Percentiles rank a stretch among this genome's conserved stretches.
Evolutionary conservation across 2,329 filamentous ascomycete species (phyloP).

Genomic region (Tolypocladium tundrense): DNA sequence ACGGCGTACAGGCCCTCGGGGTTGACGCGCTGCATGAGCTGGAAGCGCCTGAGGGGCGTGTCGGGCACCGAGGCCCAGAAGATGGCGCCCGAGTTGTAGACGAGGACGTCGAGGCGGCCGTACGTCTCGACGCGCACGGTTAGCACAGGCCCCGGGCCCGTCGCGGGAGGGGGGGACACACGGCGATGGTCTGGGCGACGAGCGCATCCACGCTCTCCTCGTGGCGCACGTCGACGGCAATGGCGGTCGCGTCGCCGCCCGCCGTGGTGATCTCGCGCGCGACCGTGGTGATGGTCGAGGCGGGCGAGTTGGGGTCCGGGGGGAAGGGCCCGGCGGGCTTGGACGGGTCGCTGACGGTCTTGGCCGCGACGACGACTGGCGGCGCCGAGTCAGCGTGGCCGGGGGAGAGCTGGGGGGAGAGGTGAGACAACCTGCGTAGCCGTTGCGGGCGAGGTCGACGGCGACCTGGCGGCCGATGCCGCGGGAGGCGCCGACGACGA

Average conservation of each 20-base stretch:
- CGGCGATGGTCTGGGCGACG: slow-evolving; percentile 43
- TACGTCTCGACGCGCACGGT: slow-evolving; percentile 31
- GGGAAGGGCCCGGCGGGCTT: slow-evolving; percentile 48
- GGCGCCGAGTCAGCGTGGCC: not conserved
- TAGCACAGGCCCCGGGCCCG: not conserved
- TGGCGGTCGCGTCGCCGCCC: slow-evolving; percentile 53
- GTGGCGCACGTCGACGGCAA: slow-evolving; percentile 61
- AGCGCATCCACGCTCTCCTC: slow-evolving; percentile 50
- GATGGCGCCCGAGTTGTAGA: slow-evolving; percentile 81
- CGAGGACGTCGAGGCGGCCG: slow-evolving; percentile 57
- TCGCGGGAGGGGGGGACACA: not conserved
- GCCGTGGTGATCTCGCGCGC: slow-evolving; percentile 59
- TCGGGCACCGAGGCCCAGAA: slow-evolving; percentile 70
- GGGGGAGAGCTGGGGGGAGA: not conserved
- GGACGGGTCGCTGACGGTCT: slow-evolving; percentile 56
- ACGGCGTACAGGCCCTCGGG: slow-evolving; percentile 65
- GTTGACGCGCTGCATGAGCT: slow-evolving; percentile 67
- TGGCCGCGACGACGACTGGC: slow-evolving; percentile 66
- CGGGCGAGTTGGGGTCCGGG: slow-evolving; percentile 63
- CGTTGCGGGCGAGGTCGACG: slow-evolving; percentile 61
- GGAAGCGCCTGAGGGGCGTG: slow-evolving; percentile 67
- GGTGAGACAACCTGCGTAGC: slow-evolving; percentile 53
- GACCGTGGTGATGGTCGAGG: slow-evolving; percentile 74
- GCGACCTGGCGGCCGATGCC: slow-evolving; percentile 76
- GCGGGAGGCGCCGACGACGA: slow-evolving; percentile 66